A percentile compares a stretch with the other conserved stretches of the same genome.
Evolutionary conservation across 106 monocot species (phyloP).

Genomic region (Dendrobium huoshanense): DNA sequence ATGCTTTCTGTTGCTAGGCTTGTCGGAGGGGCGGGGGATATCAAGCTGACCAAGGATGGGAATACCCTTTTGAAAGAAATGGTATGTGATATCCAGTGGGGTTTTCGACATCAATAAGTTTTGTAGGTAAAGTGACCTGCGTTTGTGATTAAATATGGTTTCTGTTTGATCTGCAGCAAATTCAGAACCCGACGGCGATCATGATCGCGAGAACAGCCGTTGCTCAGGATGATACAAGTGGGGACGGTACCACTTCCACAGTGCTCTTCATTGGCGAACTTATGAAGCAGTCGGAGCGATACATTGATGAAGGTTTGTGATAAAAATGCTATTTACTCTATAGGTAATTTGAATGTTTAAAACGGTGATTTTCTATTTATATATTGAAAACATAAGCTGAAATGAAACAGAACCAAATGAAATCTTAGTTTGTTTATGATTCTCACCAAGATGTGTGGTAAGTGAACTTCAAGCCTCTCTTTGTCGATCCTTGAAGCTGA

Average conservation of each 20-base stretch:
- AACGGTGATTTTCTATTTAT: background rate
- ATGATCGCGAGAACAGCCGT: slow-evolving; percentile 96
- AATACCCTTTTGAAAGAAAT: slow-evolving; percentile 96
- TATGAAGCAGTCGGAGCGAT: slow-evolving; percentile 95
- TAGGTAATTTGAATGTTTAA: background rate
- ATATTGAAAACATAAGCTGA: background rate
- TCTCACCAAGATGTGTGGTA: background rate
- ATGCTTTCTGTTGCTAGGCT: slow-evolving; percentile 31
- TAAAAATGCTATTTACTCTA: background rate
- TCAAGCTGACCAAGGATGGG: slow-evolving; percentile 92
- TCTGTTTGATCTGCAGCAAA: slow-evolving; percentile 44
- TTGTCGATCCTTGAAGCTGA: no score
- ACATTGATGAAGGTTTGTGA: slow-evolving; percentile 75
- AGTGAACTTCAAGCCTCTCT: background rate
- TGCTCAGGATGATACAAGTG: slow-evolving; percentile 82
- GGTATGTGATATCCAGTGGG: slow-evolving; percentile 25
- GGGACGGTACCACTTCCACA: slow-evolving; percentile 88
- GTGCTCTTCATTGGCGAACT: slow-evolving; percentile 95
- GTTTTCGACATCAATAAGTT: background rate
- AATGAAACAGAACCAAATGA: background rate
- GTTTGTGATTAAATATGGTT: slow-evolving; percentile 4
- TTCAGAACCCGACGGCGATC: slow-evolving; percentile 91
- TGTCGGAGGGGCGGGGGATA: slow-evolving; percentile 86
- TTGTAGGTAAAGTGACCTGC: background rate
- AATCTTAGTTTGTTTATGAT: background rate